Base-by-base conservation (phyloP, 495 filamentous ascomycete genomes). In the Recurvomyces mirabilis region DNA sequence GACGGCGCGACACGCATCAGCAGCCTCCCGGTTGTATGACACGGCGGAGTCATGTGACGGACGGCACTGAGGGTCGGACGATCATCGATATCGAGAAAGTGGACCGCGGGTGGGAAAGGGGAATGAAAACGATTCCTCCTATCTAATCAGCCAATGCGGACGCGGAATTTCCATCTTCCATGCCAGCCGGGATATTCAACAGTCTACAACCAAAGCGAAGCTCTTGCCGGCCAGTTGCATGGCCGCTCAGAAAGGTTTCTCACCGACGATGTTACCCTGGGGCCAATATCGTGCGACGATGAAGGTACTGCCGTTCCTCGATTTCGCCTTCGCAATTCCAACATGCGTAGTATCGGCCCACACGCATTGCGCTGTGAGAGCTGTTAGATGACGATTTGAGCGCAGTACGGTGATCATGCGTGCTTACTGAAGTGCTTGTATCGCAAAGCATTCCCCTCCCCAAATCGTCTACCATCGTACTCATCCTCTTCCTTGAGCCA, bases 281-380 rank as follows among this genome's bases (percentile, higher is more conserved):
- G 60, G 59, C 28, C 55, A 52, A 40, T 66, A 68, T 33, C 64
- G 47, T 13, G 59, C 65, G 29, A 68, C 63, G n/a, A 64, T 43
- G 29, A 59, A 67, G 12, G 60, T 57, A 4, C 49, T 48, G 1
- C 61, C 61, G 20, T 58, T 56, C 38, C 52, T 54, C 17, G 38
- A 5, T 15, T 12, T 35, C 18, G 63, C 64, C 35, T 47, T 55
- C 0, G 47, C 63, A 50, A 68, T 53, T 6, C 65, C 65, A 10
- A 65, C 18, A 29, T 60, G 54, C 7, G 57, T 64, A 15, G 63
- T 66, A 1, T 48, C 51, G 18, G 56, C 52, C 65, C 65, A 67
- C 48, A 68, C 49, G 37, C 64, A 64, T 51, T 68, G 65, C 32
- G 65, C 65, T 55, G 26, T 22, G 22, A 44, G 23, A 7, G 26